Evolutionary conservation across 192 early-diverging fungal species (phyloP).

Genomic region (Chytriomyces sp.): DNA sequence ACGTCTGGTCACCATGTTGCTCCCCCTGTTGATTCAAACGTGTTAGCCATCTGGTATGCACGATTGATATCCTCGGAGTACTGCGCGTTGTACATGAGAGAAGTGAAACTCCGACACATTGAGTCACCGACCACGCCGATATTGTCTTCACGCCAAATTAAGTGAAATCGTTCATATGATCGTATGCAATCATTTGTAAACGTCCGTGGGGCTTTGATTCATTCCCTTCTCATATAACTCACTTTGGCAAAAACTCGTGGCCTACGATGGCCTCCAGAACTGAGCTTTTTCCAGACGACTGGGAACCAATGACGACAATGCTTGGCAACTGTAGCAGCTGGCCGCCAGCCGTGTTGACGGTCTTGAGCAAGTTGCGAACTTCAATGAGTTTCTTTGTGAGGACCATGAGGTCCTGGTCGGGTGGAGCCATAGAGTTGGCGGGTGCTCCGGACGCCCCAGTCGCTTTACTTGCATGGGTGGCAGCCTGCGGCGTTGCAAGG

Average conservation of each 20-base stretch:
- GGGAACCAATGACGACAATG: constrained; percentile 59
- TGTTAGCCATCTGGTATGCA: neutral
- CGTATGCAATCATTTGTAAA: constrained; percentile 79
- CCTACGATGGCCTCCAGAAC: constrained; percentile 96
- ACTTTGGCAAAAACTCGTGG: constrained; percentile 94
- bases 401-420: constrained; percentile 81
- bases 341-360: constrained; percentile 64
- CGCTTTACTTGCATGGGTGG: constrained; percentile 23
- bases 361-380: constrained; percentile 89
- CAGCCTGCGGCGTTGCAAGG: constrained; percentile 29
- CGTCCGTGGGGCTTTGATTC: constrained; percentile 44
- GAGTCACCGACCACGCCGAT: too few relatives aligned
- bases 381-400: constrained; percentile 94
- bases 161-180: constrained; percentile 33
- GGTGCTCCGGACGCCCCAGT: constrained; percentile 10
- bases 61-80: too few relatives aligned
- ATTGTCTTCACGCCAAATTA: neutral
- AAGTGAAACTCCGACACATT: too few relatives aligned
- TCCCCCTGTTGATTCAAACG: constrained; percentile 58
- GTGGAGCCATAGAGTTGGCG: constrained; percentile 45
- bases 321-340: constrained; percentile 82
- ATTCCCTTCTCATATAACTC: too few relatives aligned
- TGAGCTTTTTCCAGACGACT: constrained; percentile 84
- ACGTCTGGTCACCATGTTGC: constrained; percentile 93
- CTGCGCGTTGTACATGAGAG: too few relatives aligned